phyloP scores from a whole-genome alignment of 345 rosid species.

The Litchi chinensis region DNA sequence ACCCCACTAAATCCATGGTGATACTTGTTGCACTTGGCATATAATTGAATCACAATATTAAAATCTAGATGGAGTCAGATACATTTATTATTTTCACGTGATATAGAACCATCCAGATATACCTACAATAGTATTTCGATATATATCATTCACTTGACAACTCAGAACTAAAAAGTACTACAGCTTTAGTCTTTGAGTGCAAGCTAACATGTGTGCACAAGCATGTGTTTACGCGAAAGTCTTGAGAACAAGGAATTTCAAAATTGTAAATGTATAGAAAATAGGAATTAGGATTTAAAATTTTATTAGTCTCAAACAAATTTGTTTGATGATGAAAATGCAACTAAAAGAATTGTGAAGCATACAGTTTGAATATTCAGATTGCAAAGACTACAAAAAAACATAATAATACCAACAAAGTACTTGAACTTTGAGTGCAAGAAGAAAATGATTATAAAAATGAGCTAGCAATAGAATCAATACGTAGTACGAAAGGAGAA shows the following conservation, averaged over 20 bases:
- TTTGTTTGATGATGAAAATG: neutral
- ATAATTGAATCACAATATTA: too few relatives aligned
- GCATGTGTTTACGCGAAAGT: neutral
- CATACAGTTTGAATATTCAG: neutral
- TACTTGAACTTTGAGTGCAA: neutral
- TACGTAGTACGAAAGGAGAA: neutral
- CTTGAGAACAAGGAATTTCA: neutral
- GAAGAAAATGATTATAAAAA: neutral
- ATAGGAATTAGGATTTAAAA: neutral
- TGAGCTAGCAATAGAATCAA: neutral
- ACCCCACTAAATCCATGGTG: too few relatives aligned
- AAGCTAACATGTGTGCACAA: too few relatives aligned
- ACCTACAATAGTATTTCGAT: too few relatives aligned
- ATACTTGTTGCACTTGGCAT: too few relatives aligned
- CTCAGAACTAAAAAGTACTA: too few relatives aligned
- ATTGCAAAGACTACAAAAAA: neutral
- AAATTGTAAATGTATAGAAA: too few relatives aligned
- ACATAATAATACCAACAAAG: neutral
- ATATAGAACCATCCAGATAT: too few relatives aligned
- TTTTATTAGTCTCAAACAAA: neutral
- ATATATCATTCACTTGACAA: too few relatives aligned
- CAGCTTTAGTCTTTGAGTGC: too few relatives aligned
- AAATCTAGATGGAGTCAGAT: too few relatives aligned
- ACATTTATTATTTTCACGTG: too few relatives aligned
- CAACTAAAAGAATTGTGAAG: neutral